Conservation (phyloP, 306 rosid species). For the Astragalus membranaceus region DNA sequence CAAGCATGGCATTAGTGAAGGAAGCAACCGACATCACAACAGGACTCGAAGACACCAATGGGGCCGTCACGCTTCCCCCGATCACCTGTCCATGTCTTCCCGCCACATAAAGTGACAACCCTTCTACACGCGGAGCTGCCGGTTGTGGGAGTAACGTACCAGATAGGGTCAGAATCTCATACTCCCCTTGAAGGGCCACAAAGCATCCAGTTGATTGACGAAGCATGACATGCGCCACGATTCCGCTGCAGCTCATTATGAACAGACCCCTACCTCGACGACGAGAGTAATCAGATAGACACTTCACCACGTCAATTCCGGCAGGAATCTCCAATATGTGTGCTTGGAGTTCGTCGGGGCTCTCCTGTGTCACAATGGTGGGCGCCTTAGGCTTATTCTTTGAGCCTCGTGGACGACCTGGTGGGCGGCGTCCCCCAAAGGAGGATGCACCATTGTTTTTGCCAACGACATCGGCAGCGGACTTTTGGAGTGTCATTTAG, state of each 20-base stretch:
- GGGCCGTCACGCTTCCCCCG: conserved; percentile 49
- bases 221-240: conserved; percentile 35
- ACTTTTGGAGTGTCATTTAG: neutral
- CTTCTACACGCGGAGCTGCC: conserved; percentile 37
- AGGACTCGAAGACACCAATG: conserved; percentile 41
- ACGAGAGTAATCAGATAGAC: conserved; percentile 37
- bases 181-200: conserved; percentile 42
- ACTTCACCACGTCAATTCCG: conserved; percentile 39
- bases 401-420: conserved; percentile 55
- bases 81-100: conserved; percentile 59
- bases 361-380: conserved; percentile 39
- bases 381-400: conserved; percentile 59
- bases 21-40: conserved; percentile 54
- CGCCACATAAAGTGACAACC: conserved; percentile 44
- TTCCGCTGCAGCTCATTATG: conserved; percentile 45
- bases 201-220: conserved; percentile 36
- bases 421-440: conserved; percentile 2
- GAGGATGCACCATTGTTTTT: neutral
- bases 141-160: conserved; percentile 63
- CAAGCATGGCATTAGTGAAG: conserved; percentile 38
- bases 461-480: neutral
- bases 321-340: conserved; percentile 49
- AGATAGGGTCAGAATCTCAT: conserved; percentile 46
- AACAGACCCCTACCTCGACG: conserved; percentile 39
- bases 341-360: conserved; percentile 33